These are phyloP conservation scores for Isatis lusitanica DNA, from an alignment of 441 rosid genomes.

Conservation along the genomic window DNA sequence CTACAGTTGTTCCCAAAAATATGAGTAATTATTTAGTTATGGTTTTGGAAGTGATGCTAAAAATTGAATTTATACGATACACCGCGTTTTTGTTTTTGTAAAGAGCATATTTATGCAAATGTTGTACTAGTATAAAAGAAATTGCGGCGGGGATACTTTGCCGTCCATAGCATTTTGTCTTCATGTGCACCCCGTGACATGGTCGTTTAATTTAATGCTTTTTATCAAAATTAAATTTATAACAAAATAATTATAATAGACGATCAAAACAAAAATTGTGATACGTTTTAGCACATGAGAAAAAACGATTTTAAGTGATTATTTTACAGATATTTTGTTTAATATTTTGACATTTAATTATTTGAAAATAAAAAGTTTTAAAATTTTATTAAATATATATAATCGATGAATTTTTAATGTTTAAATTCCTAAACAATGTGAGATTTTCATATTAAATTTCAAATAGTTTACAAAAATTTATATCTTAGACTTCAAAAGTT, in stretches of 20 bases:
- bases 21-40: background rate
- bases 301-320: background rate
- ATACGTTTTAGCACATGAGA: background rate
- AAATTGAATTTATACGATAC: background rate
- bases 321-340: background rate
- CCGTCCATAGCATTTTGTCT: slow-evolving; percentile 4
- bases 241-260: background rate
- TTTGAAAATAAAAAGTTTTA: background rate
- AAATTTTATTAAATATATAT: no score
- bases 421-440: no score
- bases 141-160: slow-evolving; percentile 26
- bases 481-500: no score
- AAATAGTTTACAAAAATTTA: no score
- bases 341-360: background rate
- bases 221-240: background rate
- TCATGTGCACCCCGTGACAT: slow-evolving; percentile 13
- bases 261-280: background rate
- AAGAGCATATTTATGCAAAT: background rate
- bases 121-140: background rate
- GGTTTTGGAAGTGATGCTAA: background rate
- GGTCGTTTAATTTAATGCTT: background rate
- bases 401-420: no score
- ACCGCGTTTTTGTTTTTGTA: background rate
- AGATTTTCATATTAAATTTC: no score
- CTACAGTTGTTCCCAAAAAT: background rate